phyloP scores from a whole-genome alignment of 352 stramenopile species.

The Phytophthora hybrid region DNA sequence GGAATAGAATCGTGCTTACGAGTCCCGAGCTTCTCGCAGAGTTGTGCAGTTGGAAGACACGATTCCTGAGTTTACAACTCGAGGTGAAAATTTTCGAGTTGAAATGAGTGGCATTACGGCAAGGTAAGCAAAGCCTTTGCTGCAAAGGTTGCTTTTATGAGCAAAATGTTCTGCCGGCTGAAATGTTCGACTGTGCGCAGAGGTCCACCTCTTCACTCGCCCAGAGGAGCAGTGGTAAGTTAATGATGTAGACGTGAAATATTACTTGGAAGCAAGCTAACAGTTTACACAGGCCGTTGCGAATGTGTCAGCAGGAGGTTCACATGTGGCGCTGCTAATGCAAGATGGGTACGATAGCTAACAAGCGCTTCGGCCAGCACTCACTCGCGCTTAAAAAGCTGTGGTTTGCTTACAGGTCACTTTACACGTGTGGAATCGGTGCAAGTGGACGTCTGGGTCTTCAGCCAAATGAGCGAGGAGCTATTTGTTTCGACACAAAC shows the following conservation, averaged over 20 bases:
- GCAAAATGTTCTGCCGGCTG: not conserved
- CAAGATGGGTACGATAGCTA: conserved; percentile 69
- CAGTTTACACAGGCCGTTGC: conserved; percentile 54
- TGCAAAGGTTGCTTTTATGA: not conserved
- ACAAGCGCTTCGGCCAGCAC: not conserved
- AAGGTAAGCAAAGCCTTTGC: conserved; percentile 58
- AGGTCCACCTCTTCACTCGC: conserved; percentile 66
- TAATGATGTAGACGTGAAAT: not conserved
- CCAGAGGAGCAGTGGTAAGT: conserved; percentile 60
- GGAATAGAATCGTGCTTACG: conserved; percentile 59
- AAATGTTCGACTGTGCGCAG: conserved; percentile 30
- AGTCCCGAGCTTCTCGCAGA: conserved; percentile 52
- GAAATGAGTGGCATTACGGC: conserved; percentile 85
- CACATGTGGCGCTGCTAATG: conserved; percentile 84
- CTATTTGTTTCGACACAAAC: conserved; percentile 72
- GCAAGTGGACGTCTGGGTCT: conserved; percentile 85
- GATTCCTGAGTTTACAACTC: conserved; percentile 64
- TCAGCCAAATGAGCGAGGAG: conserved; percentile 54
- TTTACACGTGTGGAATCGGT: conserved; percentile 94
- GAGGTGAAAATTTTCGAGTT: conserved; percentile 65
- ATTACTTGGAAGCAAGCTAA: not conserved
- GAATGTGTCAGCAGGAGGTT: conserved; percentile 77
- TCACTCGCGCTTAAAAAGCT: not conserved
- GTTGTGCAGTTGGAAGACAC: conserved; percentile 71
- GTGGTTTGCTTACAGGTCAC: conserved; percentile 38